Percentiles rank a stretch among this genome's conserved stretches.
phyloP scores from a whole-genome alignment of 441 rosid species.

The Pelargonium fulgidum region DNA sequence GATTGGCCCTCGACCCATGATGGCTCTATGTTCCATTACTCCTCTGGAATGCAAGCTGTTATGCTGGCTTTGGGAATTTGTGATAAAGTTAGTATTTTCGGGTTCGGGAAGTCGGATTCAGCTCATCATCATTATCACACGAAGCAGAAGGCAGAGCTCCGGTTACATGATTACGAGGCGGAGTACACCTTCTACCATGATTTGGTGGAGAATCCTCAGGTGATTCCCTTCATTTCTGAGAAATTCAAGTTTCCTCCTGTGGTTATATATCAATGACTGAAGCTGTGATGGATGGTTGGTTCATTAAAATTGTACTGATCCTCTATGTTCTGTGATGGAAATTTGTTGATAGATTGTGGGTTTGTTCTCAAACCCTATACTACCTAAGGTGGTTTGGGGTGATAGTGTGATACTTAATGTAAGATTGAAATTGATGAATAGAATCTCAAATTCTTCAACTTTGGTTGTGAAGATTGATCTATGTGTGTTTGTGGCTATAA shows the following conservation, averaged over 20 bases:
- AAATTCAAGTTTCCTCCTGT: conserved; percentile 60
- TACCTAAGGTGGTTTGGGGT: conserved; percentile 27
- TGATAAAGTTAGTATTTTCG: conserved; percentile 67
- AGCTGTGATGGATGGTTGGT: too few relatives aligned
- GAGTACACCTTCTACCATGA: conserved; percentile 70
- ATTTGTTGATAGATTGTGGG: too few relatives aligned
- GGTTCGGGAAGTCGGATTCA: conserved; percentile 65
- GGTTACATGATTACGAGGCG: conserved; percentile 69
- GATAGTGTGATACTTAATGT: conserved; percentile 7
- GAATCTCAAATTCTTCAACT: not conserved
- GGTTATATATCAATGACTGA: conserved; percentile 46
- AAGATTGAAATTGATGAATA: conserved; percentile 9
- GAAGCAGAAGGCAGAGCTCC: conserved; percentile 72
- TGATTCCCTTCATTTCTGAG: conserved; percentile 64
- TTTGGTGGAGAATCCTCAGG: conserved; percentile 42
- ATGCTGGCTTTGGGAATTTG: conserved; percentile 75
- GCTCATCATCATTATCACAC: conserved; percentile 89
- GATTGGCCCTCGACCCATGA: conserved; percentile 64
- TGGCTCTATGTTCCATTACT: conserved; percentile 75
- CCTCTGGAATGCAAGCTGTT: conserved; percentile 87
- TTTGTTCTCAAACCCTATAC: conserved; percentile 15
- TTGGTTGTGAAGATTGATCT: too few relatives aligned
- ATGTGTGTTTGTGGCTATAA: too few relatives aligned
- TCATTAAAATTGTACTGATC: too few relatives aligned
- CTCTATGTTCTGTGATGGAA: too few relatives aligned